Conservation (phyloP, 208 protist genomes). For the Crithidia expoeki region DNA sequence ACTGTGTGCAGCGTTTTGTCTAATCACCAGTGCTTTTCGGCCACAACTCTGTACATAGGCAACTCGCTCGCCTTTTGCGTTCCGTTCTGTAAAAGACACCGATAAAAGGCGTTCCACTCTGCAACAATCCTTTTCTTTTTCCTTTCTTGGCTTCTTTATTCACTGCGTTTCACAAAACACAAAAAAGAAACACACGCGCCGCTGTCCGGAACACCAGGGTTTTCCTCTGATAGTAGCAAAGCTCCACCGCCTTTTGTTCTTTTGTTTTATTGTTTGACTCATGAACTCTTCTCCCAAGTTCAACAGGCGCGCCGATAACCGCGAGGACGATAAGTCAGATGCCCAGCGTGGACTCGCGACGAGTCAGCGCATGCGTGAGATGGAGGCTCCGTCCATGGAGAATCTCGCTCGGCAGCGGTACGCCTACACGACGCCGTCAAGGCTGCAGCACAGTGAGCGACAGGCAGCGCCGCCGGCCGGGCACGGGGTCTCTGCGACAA, state of each 20-base stretch:
- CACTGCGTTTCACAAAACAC: too few species aligned
- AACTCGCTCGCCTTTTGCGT: neutral
- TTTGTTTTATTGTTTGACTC: neutral
- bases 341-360: constrained; percentile 57
- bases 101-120: too few species aligned
- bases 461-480: neutral
- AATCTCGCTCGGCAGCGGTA: constrained; percentile 55
- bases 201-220: too few species aligned
- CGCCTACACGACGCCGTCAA: constrained; percentile 9
- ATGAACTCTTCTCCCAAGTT: constrained; percentile 5
- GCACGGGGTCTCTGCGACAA: neutral
- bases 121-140: neutral
- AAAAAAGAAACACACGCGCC: too few species aligned
- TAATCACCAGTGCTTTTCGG: too few species aligned
- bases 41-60: constrained; percentile 2
- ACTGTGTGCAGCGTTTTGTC: too few species aligned
- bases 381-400: constrained; percentile 67
- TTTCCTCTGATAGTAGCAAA: too few species aligned
- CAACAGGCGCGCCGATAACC: neutral
- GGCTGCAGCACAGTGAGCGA: neutral
- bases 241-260: too few species aligned
- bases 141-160: too few species aligned
- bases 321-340: constrained; percentile 11
- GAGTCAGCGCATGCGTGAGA: constrained; percentile 70
- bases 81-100: too few species aligned